phyloP scores from a whole-genome alignment of 306 rosid genomes.

The Vigna reflexopilosa region DNA sequence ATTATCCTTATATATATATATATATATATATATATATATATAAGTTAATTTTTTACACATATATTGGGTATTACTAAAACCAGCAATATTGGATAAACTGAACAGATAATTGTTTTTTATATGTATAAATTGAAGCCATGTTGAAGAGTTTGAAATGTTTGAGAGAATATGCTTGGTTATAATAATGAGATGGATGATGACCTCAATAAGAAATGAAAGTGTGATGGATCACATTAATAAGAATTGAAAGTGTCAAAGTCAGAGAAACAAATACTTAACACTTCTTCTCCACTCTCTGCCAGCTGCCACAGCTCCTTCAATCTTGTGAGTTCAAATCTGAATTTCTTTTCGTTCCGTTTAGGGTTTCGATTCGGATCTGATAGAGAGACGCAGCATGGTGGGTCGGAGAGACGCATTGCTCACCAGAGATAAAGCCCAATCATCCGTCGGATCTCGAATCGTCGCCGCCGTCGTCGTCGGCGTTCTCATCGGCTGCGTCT shows the following conservation, averaged over 20 bases:
- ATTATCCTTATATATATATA: no score
- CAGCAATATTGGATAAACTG: no score
- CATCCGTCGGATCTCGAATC: constrained; percentile 60
- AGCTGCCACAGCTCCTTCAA: neutral
- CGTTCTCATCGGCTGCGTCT: constrained; percentile 66
- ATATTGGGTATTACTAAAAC: no score
- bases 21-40: no score
- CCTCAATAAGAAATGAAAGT: no score
- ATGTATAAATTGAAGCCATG: no score
- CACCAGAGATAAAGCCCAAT: constrained; percentile 65
- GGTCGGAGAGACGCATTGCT: constrained; percentile 71
- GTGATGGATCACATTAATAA: no score
- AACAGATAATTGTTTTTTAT: no score
- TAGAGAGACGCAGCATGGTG: constrained; percentile 52
- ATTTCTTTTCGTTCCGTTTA: neutral
- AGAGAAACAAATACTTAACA: neutral
- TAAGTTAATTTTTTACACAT: no score
- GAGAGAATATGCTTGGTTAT: no score
- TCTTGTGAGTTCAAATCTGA: neutral
- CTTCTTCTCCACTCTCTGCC: neutral
- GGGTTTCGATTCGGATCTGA: constrained; percentile 19
- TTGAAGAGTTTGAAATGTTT: no score
- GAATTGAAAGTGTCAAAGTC: neutral
- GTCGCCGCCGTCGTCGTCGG: constrained; percentile 59
- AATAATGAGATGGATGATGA: neutral